Base-by-base conservation (phyloP, 331 rosid genomes). In the Quercus phellos region DNA sequence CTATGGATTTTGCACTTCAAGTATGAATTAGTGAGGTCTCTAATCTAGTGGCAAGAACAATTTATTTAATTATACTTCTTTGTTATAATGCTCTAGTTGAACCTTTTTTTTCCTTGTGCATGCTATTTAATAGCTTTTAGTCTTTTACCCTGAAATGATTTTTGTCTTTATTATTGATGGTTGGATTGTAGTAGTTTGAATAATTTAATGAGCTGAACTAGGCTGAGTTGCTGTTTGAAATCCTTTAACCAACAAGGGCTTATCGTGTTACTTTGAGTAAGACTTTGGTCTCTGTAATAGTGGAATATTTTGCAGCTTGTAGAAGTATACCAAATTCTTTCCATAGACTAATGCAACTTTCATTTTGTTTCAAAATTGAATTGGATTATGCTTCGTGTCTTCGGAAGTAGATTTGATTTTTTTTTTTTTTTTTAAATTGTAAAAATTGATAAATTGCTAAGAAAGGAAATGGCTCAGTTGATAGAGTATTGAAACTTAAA, bases 1-100 rank as follows among this genome's bases (percentile, higher is more conserved):
- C 99, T 30, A 94, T 90, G 99, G 98, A 94, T 91, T 91, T 91
- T 84, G 88, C 99, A 66, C 92, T 94, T 61, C 97, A 94, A 96
- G 98, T 94, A 55, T 77, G 82, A 82, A 73, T 74, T 74, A 10
- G 35, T 60, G 17, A 56, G 60, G 42, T 26, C 30, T 75, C 68
- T 61, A 38, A 74, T 51, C 21, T 70, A 58, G 61, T 46, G 61
- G 59, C 43, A 17, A 72, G 14, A 22, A 43, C 12, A 27, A 72
- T 7, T 12, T 22, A 50, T 35, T 35, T 5, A 5, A 22, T 51
- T 21, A 63, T 6, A 60, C 6, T 66, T 74, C n/a, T 66, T 18
- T 66, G n/a, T 32, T 4, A 53, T 35, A 53, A 51, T 73, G 0
- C 16, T 19, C 24, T 30, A 7, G 26, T 21, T 59, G 51, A 24